Base-by-base conservation (phyloP, 768 basidiomycete genomes). In the Rhizopogon vesiculosus region DNA sequence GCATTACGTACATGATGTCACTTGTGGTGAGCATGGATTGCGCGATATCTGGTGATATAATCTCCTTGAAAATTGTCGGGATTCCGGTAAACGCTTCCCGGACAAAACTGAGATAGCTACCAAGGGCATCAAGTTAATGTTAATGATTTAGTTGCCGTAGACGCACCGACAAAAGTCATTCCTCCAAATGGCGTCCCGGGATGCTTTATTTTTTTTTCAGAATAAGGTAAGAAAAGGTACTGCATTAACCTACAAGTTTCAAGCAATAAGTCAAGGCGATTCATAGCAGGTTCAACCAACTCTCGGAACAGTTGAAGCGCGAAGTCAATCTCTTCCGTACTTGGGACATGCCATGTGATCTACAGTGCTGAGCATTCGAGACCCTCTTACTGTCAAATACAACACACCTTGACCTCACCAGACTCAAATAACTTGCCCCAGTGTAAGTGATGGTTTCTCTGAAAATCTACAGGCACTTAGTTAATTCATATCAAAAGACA, bases 131-230 rank as follows among this genome's bases (percentile, higher is more conserved):
- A 57, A 51, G 46, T 29, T 28, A 46, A 7, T 31, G 31, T 8
- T 40, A 31, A 3, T 31, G 33, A n/a, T 29, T 51, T 13, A 35
- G 42, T 53, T 28, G 22, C 22, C 35, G 55, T 33, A 45, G 31
- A 71, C 77, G 41, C 33, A 85, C 80, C 91, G 81, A 73, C 91
- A 93, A 64, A 93, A 91, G 59, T 93, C 89, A 67, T 91, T 93
- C 12, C 86, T 78, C 91, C 91, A 94, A 15, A 78, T 59, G 15
- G 79, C 78, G 67, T 88, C 80, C 19, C 84, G 78, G 28, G 72
- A 62, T 42, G 76, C 28, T 56, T 12, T 2, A 33, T 46, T 9
- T 50, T 2, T n/a, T 38, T 48, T 46, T 48, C 28, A 41, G 45
- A 45, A 29, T 56, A 54, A 45, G 54, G 5, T 16, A 5, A 29